Percentiles rank a stretch among this genome's conserved stretches.
Conservation (phyloP, 148 eudicot species). For the Suaeda aralocaspica region DNA sequence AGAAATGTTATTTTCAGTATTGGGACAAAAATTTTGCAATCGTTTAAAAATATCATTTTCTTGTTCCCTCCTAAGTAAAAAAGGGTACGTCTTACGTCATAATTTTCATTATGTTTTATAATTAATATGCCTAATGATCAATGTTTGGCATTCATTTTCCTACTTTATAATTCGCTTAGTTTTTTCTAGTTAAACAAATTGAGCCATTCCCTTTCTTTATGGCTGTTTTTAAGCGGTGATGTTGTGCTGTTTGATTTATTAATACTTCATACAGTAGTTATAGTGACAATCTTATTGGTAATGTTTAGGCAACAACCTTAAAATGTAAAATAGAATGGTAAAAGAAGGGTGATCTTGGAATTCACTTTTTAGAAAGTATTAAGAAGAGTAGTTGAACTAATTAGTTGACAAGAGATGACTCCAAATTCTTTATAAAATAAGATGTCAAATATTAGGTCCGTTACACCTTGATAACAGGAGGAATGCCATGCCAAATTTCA, state of each 20-base stretch:
- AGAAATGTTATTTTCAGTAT: too few relatives aligned
- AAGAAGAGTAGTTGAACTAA: slow-evolving; percentile 27
- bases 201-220: slow-evolving; percentile 2
- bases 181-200: not conserved
- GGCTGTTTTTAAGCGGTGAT: slow-evolving; percentile 20
- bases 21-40: too few relatives aligned
- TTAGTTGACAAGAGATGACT: slow-evolving; percentile 19
- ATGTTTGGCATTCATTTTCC: not conserved
- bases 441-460: slow-evolving; percentile 9
- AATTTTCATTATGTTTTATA: too few relatives aligned
- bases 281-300: not conserved
- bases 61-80: too few relatives aligned
- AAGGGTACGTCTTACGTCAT: too few relatives aligned
- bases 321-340: not conserved
- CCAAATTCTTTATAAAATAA: not conserved
- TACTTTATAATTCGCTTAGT: not conserved
- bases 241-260: slow-evolving; percentile 3
- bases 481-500: not conserved
- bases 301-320: too few relatives aligned
- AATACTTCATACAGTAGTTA: too few relatives aligned
- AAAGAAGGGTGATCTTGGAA: not conserved
- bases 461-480: not conserved
- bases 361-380: slow-evolving; percentile 9
- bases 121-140: not conserved
- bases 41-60: too few relatives aligned